phyloP scores from a whole-genome alignment of 192 early-diverging fungal genomes.

The Chytriomyces sp. region DNA sequence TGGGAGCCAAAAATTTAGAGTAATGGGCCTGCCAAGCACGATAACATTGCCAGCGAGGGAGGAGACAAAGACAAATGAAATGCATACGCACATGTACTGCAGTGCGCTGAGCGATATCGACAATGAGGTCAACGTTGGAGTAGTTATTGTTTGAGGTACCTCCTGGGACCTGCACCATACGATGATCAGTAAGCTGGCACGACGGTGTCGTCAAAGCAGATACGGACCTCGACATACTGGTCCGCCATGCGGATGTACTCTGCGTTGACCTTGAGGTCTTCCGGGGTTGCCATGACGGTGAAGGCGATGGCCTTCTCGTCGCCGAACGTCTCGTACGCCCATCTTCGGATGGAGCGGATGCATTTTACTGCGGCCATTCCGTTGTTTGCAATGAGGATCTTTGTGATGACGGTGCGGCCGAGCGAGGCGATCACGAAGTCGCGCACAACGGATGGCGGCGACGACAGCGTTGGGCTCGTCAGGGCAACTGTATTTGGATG shows the following conservation, averaged over 20 bases:
- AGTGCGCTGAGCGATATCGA: constrained; percentile 95
- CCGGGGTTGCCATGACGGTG: constrained; percentile 97
- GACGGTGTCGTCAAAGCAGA: no score
- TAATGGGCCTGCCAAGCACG: neutral
- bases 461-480: no score
- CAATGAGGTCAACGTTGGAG: constrained; percentile 96
- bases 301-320: constrained; percentile 94
- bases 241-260: constrained; percentile 99
- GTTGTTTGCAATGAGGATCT: constrained; percentile 98
- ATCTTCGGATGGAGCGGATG: constrained; percentile 96
- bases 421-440: constrained; percentile 41
- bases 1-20: neutral
- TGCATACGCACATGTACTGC: constrained; percentile 66
- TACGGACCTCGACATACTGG: constrained; percentile 96
- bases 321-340: constrained; percentile 98
- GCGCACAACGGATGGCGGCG: constrained; percentile 38
- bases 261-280: constrained; percentile 95
- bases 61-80: neutral
- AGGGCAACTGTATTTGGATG: neutral
- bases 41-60: neutral
- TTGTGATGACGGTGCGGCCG: constrained; percentile 72
- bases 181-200: no score
- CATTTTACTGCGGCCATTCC: constrained; percentile 99
- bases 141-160: constrained; percentile 99
- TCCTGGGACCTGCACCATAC: no score